phyloP scores from a whole-genome alignment of 495 filamentous ascomycete species.

The Pyrenopolyporus hunteri region DNA sequence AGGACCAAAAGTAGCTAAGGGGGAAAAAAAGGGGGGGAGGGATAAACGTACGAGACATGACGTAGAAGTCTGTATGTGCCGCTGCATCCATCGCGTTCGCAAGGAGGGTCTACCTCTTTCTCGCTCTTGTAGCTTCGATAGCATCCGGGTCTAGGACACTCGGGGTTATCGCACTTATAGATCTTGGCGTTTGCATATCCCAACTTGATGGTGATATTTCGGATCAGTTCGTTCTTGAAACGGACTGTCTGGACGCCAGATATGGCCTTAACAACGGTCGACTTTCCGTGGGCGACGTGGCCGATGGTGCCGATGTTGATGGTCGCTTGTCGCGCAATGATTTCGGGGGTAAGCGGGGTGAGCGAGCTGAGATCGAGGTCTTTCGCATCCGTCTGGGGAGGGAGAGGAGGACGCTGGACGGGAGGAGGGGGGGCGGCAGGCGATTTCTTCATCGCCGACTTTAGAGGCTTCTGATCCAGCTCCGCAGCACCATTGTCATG shows the following conservation, averaged over 20 bases:
- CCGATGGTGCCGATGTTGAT: slow-evolving; percentile 99
- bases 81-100: slow-evolving; percentile 87
- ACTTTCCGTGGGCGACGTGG: slow-evolving; percentile 98
- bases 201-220: slow-evolving; percentile 99
- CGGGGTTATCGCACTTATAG: slow-evolving; percentile 94
- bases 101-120: slow-evolving; percentile 94
- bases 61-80: slow-evolving; percentile 84
- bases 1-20: slow-evolving; percentile 2
- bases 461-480: slow-evolving; percentile 49
- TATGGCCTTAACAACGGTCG: slow-evolving; percentile 97
- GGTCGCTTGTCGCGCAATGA: slow-evolving; percentile 95
- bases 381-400: slow-evolving; percentile 87
- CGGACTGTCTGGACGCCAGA: slow-evolving; percentile 98
- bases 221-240: slow-evolving; percentile 98
- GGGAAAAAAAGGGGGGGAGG: not conserved
- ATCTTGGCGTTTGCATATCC: slow-evolving; percentile 99
- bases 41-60: slow-evolving; percentile 78
- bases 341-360: slow-evolving; percentile 89
- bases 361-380: slow-evolving; percentile 79
- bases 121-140: slow-evolving; percentile 98
- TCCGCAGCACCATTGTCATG: slow-evolving; percentile 48
- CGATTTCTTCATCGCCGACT: slow-evolving; percentile 56
- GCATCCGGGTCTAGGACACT: slow-evolving; percentile 92
- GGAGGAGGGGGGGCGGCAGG: slow-evolving; percentile 46
- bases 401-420: slow-evolving; percentile 63